Conservation (phyloP, 371 early-diverging fungal genomes). For the Batkoa obscura region DNA sequence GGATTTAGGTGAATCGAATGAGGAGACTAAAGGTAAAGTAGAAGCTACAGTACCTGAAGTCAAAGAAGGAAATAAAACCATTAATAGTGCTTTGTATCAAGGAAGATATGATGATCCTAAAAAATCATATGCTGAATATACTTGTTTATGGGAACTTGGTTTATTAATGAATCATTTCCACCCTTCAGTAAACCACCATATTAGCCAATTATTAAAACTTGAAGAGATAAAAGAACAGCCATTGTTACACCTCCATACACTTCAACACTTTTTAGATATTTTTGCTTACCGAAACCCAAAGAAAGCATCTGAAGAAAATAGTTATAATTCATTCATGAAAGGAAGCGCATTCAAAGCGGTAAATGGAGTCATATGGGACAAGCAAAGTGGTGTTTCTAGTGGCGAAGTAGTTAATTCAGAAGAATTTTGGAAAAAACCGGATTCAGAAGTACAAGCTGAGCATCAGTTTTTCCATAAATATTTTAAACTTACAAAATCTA, state of each 20-base stretch:
- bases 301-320: conserved; percentile 19
- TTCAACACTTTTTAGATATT: conserved; percentile 82
- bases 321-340: conserved; percentile 41
- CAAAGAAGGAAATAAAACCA: too few species aligned
- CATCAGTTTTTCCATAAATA: conserved; percentile 71
- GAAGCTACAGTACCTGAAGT: conserved; percentile 2
- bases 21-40: conserved; percentile 8
- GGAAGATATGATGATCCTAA: conserved; percentile 74
- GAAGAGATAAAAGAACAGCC: conserved; percentile 45
- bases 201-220: conserved; percentile 43
- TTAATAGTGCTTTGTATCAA: conserved; percentile 38
- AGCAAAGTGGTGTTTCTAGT: conserved; percentile 13
- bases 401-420: conserved; percentile 32
- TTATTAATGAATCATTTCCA: conserved; percentile 70
- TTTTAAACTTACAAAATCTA: conserved; percentile 22
- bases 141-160: conserved; percentile 81
- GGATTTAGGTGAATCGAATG: background rate
- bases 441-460: conserved; percentile 35
- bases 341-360: conserved; percentile 5
- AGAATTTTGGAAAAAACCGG: conserved; percentile 31
- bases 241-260: conserved; percentile 78
- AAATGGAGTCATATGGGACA: conserved; percentile 16
- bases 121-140: conserved; percentile 53
- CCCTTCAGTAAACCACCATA: conserved; percentile 72
- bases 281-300: conserved; percentile 93